Evolutionary conservation across 768 basidiomycete species (phyloP).

Genomic region (Leccinum aurantiacum): DNA sequence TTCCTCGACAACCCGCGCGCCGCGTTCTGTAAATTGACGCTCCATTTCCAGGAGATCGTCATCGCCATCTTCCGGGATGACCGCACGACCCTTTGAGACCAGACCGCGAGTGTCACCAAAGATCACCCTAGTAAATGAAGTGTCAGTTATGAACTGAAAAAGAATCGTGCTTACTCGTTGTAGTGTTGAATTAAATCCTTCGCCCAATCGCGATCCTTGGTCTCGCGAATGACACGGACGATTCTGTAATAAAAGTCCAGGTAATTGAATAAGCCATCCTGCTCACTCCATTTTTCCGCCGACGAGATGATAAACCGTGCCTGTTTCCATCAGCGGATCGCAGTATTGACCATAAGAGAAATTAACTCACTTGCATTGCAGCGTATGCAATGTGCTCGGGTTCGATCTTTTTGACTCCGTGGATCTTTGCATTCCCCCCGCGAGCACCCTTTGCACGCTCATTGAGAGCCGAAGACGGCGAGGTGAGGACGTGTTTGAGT

Average conservation of each 20-base stretch:
- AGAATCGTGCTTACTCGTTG: neutral
- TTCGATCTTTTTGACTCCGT: neutral
- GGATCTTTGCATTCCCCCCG: neutral
- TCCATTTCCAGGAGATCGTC: no score
- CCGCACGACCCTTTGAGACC: no score
- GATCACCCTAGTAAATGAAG: neutral
- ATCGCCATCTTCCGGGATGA: no score
- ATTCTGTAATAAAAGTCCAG: neutral
- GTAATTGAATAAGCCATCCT: neutral
- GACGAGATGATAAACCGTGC: neutral
- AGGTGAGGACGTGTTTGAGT: neutral
- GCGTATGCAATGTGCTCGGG: conserved; percentile 1
- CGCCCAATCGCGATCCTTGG: neutral
- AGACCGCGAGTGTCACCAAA: neutral
- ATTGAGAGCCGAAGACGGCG: neutral
- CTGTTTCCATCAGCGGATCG: neutral
- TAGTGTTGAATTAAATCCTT: neutral
- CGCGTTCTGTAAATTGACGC: no score
- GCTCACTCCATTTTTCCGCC: conserved; percentile 4
- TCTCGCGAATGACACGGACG: neutral
- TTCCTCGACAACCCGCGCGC: no score
- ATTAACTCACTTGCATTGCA: neutral
- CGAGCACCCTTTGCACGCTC: neutral
- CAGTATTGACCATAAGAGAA: neutral
- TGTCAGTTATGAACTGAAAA: neutral